These are phyloP conservation scores for Pythium dissimile DNA, from an alignment of 352 stramenopile species.

Conservation along the genomic window DNA sequence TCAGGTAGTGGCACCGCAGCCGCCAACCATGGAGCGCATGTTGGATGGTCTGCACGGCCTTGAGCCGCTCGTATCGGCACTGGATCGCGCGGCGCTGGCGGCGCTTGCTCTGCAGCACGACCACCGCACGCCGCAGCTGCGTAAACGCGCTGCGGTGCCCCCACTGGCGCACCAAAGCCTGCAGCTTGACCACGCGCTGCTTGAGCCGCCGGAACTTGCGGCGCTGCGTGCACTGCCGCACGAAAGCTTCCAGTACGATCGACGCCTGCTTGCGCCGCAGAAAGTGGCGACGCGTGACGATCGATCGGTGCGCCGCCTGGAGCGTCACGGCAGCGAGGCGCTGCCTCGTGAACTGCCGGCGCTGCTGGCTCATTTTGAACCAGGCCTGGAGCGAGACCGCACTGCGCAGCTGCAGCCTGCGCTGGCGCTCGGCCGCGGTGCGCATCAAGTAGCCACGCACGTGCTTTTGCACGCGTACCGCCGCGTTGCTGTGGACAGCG, in stretches of 20 bases:
- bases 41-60: slow-evolving; percentile 38
- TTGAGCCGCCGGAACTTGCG: slow-evolving; percentile 67
- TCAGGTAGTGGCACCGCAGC: slow-evolving; percentile 36
- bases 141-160: slow-evolving; percentile 30
- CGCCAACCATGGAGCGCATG: slow-evolving; percentile 52
- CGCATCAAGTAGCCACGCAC: slow-evolving; percentile 54
- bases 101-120: slow-evolving; percentile 44
- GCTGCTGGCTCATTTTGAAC: slow-evolving; percentile 45
- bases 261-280: slow-evolving; percentile 41
- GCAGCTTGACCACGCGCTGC: slow-evolving; percentile 52
- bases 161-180: slow-evolving; percentile 57
- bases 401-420: slow-evolving; percentile 41
- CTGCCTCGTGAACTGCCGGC: slow-evolving; percentile 28
- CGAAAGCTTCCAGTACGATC: slow-evolving; percentile 63
- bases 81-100: slow-evolving; percentile 32
- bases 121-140: slow-evolving; percentile 21
- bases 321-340: slow-evolving; percentile 31
- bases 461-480: slow-evolving; percentile 37
- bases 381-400: slow-evolving; percentile 48
- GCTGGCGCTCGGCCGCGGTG: slow-evolving; percentile 55
- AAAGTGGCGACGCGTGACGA: slow-evolving; percentile 42
- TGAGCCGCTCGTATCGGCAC: slow-evolving; percentile 18
- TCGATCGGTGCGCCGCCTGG: slow-evolving; percentile 45
- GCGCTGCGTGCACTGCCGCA: slow-evolving; percentile 64
- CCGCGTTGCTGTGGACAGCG: slow-evolving; percentile 33